Evolutionary conservation across 2,329 filamentous ascomycete species (phyloP), one percentile per base, ranked within the genome.

Genomic region (Fusarium compactum): DNA sequence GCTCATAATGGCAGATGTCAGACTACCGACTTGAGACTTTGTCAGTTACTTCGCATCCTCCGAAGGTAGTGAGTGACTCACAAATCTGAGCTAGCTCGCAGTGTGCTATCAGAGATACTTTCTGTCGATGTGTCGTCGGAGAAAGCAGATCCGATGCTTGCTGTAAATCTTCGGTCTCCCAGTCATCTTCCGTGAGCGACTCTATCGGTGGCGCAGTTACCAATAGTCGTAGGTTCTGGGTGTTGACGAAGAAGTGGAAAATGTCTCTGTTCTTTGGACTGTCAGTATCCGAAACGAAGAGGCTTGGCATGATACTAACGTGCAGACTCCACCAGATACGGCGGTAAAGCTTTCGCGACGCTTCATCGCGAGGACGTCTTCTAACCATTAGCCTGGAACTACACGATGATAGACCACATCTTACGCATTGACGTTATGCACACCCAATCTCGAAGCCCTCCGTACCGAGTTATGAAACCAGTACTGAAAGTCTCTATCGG

Each of bases 301-400:
- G 4, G 8, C 5, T 32, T 4, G 8, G 1, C 3, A 10, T 2
- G 6, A 1, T 18, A 40, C 70, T 34, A 20, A 73, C 70, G 34
- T 73, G 61, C 0, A 73, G 32, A 47, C 48, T 29, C 71, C 62
- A 73, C 71, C 71, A 73, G 1, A 73, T 73, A 4, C 68, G 43
- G 3, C 62, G 27, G 6, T 70, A 68, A 5, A 73, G 4, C 1
- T 55, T 70, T 1, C 47, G 30, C 0, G 47, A 54, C 6, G 4
- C 24, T 25, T 67, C 62, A 8, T 59, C 34, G 1, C 58, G 45
- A 30, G 34, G 22, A 4, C 41, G 62, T 1, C 67, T 73, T 8
- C 14, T 2, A 1, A 2, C 1, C 1, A 11, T 56, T 8, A 59
- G 30, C 11, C 0, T 30, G 12, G 11, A 14, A 11, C 5, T 24